Base-by-base conservation (phyloP, 495 filamentous ascomycete species). In the Penicillium bovifimosum region DNA sequence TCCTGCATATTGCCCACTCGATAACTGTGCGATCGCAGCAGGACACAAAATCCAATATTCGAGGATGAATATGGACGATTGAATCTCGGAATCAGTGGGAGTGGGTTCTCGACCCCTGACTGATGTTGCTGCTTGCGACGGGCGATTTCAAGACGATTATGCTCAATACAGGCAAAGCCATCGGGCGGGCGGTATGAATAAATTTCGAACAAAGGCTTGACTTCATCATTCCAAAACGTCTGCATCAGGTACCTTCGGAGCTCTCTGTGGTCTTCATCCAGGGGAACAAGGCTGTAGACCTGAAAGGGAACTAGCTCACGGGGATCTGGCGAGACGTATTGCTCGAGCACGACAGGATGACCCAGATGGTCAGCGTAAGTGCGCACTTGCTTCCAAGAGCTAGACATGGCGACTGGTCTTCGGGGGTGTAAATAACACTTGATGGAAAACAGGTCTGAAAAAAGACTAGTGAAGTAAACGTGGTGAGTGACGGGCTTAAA, bases 251-350 rank as follows among this genome's bases (percentile, higher is more conserved):
- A 64, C 1, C 31, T 24, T 10, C 55, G 53, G 14, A 64, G 55
- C 9, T 20, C 6, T n/a, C 39, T n/a, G 20, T 64, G 61, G 52
- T 64, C 61, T 6, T 29, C 29, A 24, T 64, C 61, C 27, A 64
- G 13, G 33, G 55, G 61, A 14, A 64, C 49, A 31, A 48, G 45
- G 26, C 61, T 64, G 52, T 64, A 64, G 43, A 64, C 53, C 55
- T 61, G 59, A 27, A 64, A 33, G 44, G 58, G 32, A 20, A 16
- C 16, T 39, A 26, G 1, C 2, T 26, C 14, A 10, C 10, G 14
- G 26, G 41, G 42, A 5, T 57, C 50, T 34, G 47, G 47, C 13
- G 41, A 38, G 17, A 61, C 29, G 18, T 54, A 58, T 41, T 58
- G 41, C 36, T 61, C 58, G 9, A 54, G 51, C 18, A 61, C 54